Percentiles rank a stretch among this genome's conserved stretches.
These are phyloP conservation scores for Niveomyces coronatus DNA, from an alignment of 2,329 filamentous ascomycete genomes.

Conservation along the genomic window DNA sequence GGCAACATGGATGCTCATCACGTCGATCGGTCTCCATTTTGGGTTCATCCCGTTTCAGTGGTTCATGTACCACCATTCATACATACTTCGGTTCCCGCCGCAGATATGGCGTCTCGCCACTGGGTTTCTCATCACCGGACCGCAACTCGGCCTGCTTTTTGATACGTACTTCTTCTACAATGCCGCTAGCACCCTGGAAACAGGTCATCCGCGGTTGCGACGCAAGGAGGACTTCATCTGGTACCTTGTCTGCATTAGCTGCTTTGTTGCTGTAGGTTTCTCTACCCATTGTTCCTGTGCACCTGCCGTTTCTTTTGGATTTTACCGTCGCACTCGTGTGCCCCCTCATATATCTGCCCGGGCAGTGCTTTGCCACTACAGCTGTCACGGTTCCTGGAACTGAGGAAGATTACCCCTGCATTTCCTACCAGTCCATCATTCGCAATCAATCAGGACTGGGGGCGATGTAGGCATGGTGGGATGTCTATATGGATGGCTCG, in stretches of 20 bases:
- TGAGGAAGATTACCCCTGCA: constrained; percentile 71
- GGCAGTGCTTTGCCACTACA: constrained; percentile 54
- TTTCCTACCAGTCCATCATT: constrained; percentile 51
- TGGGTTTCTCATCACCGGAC: constrained; percentile 30
- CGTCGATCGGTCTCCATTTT: constrained; percentile 50
- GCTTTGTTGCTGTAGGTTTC: constrained; percentile 66
- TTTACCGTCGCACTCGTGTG: constrained; percentile 9
- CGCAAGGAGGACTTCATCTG: constrained; percentile 69
- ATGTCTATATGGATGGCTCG: constrained; percentile 61
- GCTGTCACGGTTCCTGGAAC: constrained; percentile 77
- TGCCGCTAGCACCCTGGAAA: constrained; percentile 67
- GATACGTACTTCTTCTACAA: constrained; percentile 69
- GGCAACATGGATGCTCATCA: constrained; percentile 18
- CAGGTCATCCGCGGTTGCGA: constrained; percentile 57
- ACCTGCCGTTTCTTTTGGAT: constrained; percentile 10
- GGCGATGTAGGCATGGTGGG: constrained; percentile 67
- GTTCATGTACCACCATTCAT: constrained; percentile 42
- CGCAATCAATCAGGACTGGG: constrained; percentile 53
- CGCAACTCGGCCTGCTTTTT: constrained; percentile 45
- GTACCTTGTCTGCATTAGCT: constrained; percentile 66
- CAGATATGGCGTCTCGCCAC: constrained; percentile 34
- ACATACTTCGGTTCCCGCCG: constrained; percentile 40
- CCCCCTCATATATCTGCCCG: constrained; percentile 65
- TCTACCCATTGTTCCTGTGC: constrained; percentile 16
- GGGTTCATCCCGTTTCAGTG: constrained; percentile 38